Evolutionary conservation across 306 rosid species (phyloP), one percentile per base, ranked within the genome.

Genomic region (Crotalaria pallida): DNA sequence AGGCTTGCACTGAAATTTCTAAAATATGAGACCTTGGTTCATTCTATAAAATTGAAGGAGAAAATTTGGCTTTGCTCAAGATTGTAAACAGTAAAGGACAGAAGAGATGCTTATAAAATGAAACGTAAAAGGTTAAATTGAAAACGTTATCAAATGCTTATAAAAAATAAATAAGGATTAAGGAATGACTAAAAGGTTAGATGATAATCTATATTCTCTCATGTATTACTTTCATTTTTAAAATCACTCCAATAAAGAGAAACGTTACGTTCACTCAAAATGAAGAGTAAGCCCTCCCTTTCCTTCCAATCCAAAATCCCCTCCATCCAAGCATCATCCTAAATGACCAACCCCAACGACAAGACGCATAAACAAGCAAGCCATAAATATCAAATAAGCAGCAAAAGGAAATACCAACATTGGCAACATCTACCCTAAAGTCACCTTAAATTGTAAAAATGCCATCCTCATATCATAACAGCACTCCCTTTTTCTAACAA

Each of bases 371-470:
- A 23, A 29, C 1, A 66, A 65, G 21, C 36, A 38, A 65, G 68
- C 45, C 10, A 23, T 11, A 41, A 43, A 19, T 23, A 3, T 11
- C 10, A 40, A 41, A 19, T 16, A 3, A 40, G 48, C 29, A 40
- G 13, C 21, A 18, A 49, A 49, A 65, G 10, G 48, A 60, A 43
- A 63, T 36, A 40, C 27, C 55, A 45, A 18, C 44, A 49, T 22
- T 12, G 41, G 56, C 31, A 10, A 67, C 6, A 10, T 33, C 34
- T 31, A 0, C 5, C 36, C 5, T 60, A 40, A 40, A 45, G 49
- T 80, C 34, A 34, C 40, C 40, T 21, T 44, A 70, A 63, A 75
- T 21, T 41, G 23, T 17, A 57, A 70, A 49, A 19, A 18, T 70
- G 24, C 16, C 58, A 5, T 55, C 10, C 47, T 22, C 65, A 5